Evolutionary conservation across 768 basidiomycete species (phyloP).

Genomic region (Russula dissimulans): DNA sequence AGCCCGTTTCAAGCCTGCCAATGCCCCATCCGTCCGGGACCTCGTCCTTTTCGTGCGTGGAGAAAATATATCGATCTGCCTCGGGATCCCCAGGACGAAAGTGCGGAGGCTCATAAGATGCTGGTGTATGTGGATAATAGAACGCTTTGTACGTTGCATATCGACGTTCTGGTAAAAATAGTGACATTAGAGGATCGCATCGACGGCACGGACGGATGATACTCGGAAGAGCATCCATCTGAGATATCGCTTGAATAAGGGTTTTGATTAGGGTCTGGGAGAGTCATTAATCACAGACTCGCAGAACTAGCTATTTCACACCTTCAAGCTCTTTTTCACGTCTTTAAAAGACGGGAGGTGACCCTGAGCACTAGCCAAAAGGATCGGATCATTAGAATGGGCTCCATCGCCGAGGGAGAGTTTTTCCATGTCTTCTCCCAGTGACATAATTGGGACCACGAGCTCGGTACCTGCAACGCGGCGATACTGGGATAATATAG

Average conservation of each 20-base stretch:
- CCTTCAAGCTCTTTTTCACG: slow-evolving; percentile 77
- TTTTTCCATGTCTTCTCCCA: slow-evolving; percentile 50
- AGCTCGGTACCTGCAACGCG: slow-evolving; percentile 49
- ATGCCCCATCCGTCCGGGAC: slow-evolving; percentile 64
- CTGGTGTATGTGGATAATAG: slow-evolving; percentile 71
- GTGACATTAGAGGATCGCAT: neutral
- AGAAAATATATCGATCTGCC: slow-evolving; percentile 73
- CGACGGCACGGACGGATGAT: neutral
- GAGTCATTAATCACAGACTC: neutral
- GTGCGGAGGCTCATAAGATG: slow-evolving; percentile 76
- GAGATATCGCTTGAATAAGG: slow-evolving; percentile 66
- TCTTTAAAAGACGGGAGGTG: slow-evolving; percentile 65
- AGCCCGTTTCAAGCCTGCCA: slow-evolving; percentile 59
- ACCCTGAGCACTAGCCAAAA: slow-evolving; percentile 49
- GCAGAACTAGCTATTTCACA: slow-evolving; percentile 21
- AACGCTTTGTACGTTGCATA: slow-evolving; percentile 86
- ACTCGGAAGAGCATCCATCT: slow-evolving; percentile 77
- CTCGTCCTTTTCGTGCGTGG: slow-evolving; percentile 65
- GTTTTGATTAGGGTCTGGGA: slow-evolving; percentile 64
- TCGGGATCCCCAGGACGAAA: slow-evolving; percentile 64
- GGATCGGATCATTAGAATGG: slow-evolving; percentile 44
- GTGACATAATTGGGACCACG: slow-evolving; percentile 61
- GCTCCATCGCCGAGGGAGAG: slow-evolving; percentile 34
- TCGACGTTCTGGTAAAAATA: slow-evolving; percentile 48
- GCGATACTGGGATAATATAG: slow-evolving; percentile 45